Conservation (phyloP, 2,329 filamentous ascomycete genomes). For the Xylaria digitata region DNA sequence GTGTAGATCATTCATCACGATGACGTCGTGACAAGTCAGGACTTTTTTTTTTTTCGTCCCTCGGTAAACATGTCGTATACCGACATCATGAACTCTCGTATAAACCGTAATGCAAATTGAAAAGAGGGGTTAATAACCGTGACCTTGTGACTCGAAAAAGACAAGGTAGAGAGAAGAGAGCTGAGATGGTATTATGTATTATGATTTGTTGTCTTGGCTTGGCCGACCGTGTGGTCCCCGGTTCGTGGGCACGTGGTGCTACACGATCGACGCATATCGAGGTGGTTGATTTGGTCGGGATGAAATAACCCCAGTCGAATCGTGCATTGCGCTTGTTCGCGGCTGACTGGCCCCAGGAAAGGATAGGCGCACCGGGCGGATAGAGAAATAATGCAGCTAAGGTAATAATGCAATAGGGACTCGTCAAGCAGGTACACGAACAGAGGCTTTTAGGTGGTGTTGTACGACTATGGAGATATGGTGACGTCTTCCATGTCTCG, state of each 20-base stretch:
- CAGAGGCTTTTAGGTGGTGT: conserved; percentile 2
- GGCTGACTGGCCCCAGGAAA: conserved; percentile 18
- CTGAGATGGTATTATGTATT: conserved; percentile 28
- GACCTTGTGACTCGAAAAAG: conserved; percentile 21
- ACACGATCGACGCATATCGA: conserved; percentile 27
- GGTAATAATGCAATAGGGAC: conserved; percentile 12
- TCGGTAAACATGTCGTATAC: neutral
- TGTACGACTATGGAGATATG: conserved; percentile 54
- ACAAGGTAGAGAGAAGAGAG: conserved; percentile 1
- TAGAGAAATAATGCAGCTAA: conserved; percentile 6
- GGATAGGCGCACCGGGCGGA: conserved; percentile 13
- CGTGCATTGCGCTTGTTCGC: conserved; percentile 26
- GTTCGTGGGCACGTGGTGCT: conserved; percentile 33
- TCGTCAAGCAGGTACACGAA: conserved; percentile 14
- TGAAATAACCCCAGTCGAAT: conserved; percentile 26
- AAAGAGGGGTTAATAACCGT: conserved; percentile 1
- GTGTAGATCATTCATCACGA: conserved; percentile 21
- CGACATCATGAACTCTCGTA: conserved; percentile 10
- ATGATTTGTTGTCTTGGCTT: conserved; percentile 14
- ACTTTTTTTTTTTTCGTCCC: neutral
- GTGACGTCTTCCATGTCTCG: conserved; percentile 83
- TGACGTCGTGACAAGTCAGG: conserved; percentile 16
- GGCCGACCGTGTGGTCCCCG: conserved; percentile 18
- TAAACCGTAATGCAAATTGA: conserved; percentile 16
- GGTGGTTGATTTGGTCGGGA: conserved; percentile 27